Evolutionary conservation across 352 stramenopile species (phyloP).

Genomic region (Pythium sp.): DNA sequence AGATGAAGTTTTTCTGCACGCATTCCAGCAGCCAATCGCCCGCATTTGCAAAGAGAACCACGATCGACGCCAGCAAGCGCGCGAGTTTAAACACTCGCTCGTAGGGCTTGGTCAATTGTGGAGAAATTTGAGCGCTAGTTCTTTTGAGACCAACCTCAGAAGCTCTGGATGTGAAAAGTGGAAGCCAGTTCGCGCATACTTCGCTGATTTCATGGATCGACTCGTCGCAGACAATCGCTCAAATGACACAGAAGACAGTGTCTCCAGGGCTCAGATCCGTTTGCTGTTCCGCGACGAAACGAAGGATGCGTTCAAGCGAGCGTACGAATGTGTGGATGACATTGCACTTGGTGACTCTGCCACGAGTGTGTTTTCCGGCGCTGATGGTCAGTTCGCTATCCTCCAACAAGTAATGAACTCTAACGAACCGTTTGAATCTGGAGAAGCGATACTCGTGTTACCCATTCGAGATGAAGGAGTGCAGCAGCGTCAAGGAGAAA

Average conservation of each 20-base stretch:
- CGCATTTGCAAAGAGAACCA: conserved; percentile 6
- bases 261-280: conserved; percentile 5
- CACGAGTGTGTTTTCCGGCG: not conserved
- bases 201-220: not conserved
- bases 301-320: conserved; percentile 7
- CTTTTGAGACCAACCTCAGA: not conserved
- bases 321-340: conserved; percentile 1
- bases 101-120: conserved; percentile 3
- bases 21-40: conserved; percentile 13
- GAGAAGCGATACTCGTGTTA: conserved; percentile 4
- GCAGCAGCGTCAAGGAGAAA: not conserved
- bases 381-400: conserved; percentile 13
- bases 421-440: conserved; percentile 16
- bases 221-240: not conserved
- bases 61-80: not conserved
- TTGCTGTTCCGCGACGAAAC: conserved; percentile 18
- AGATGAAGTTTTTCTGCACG: conserved; percentile 16
- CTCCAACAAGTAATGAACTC: conserved; percentile 16
- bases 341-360: not conserved
- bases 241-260: not conserved
- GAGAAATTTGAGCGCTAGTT: not conserved
- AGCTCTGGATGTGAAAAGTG: not conserved
- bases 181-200: not conserved
- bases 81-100: not conserved
- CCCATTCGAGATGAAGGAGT: conserved; percentile 1